These are phyloP conservation scores for Casuarina glauca DNA, from an alignment of 306 rosid genomes.

Conservation along the genomic window DNA sequence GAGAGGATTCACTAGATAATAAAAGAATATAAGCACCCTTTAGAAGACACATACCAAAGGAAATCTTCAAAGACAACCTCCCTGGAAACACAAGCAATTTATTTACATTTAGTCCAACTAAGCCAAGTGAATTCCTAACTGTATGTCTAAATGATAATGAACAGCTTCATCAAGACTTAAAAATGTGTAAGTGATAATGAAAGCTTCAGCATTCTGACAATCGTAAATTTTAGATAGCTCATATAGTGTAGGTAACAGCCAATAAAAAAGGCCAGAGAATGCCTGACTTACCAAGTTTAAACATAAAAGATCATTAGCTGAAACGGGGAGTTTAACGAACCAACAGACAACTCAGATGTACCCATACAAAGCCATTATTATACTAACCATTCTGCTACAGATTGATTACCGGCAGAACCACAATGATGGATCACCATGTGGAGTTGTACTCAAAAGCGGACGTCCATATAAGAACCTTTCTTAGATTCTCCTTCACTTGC, in stretches of 20 bases:
- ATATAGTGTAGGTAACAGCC: background rate
- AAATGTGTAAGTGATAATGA: no score
- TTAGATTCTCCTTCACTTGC: background rate
- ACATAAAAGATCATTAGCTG: background rate
- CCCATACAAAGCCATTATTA: background rate
- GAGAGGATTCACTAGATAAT: slow-evolving; percentile 7
- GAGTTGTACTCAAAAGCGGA: background rate
- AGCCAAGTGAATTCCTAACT: background rate
- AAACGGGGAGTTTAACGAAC: background rate
- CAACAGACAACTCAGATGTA: background rate
- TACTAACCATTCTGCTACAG: background rate
- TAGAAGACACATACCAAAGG: slow-evolving; percentile 68
- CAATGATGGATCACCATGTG: background rate
- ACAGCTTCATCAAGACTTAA: no score
- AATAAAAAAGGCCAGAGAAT: background rate
- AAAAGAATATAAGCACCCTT: slow-evolving; percentile 19
- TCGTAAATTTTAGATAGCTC: slow-evolving; percentile 1
- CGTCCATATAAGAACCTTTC: background rate
- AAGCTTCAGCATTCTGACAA: background rate
- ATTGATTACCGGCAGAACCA: background rate
- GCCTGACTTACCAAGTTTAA: background rate
- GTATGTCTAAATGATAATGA: background rate
- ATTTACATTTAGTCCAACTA: slow-evolving; percentile 12
- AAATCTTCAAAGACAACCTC: slow-evolving; percentile 92
- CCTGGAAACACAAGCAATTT: slow-evolving; percentile 47